phyloP scores from a whole-genome alignment of 2,329 filamentous ascomycete genomes.

The Madurella mycetomatis region DNA sequence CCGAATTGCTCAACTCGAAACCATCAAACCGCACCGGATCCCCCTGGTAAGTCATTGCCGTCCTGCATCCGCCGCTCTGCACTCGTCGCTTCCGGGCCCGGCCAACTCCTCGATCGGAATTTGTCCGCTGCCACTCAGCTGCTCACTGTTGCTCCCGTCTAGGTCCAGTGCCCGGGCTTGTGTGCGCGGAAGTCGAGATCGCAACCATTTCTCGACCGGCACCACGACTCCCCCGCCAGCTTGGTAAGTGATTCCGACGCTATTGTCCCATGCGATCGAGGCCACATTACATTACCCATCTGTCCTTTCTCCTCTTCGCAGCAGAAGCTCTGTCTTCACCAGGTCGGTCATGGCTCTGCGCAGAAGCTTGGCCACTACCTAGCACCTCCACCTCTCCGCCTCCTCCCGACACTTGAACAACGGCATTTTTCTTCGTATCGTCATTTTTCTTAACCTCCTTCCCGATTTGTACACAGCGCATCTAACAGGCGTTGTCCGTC shows the following conservation, averaged over 20 bases:
- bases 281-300: conserved; percentile 11
- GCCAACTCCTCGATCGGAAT: conserved; percentile 6
- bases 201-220: conserved; percentile 28
- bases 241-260: conserved; percentile 35
- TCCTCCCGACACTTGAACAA: background rate
- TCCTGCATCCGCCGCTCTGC: conserved; percentile 15
- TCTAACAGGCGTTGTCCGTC: conserved; percentile 8
- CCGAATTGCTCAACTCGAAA: conserved; percentile 28
- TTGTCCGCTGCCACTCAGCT: conserved; percentile 20
- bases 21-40: conserved; percentile 28
- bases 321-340: background rate
- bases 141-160: conserved; percentile 22
- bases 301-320: conserved; percentile 16
- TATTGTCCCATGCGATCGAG: conserved; percentile 35
- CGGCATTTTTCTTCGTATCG: background rate
- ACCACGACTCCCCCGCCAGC: conserved; percentile 31
- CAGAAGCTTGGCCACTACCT: background rate
- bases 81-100: conserved; percentile 1
- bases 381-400: background rate
- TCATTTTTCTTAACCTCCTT: background rate
- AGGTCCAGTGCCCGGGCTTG: conserved; percentile 23
- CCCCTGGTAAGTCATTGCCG: conserved; percentile 26
- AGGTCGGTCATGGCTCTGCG: conserved; percentile 7
- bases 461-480: background rate
- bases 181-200: conserved; percentile 25